A percentile compares a stretch with the other conserved stretches of the same genome.
Conservation (phyloP, 2,329 filamentous ascomycete genomes). For the Nemania sp. region DNA sequence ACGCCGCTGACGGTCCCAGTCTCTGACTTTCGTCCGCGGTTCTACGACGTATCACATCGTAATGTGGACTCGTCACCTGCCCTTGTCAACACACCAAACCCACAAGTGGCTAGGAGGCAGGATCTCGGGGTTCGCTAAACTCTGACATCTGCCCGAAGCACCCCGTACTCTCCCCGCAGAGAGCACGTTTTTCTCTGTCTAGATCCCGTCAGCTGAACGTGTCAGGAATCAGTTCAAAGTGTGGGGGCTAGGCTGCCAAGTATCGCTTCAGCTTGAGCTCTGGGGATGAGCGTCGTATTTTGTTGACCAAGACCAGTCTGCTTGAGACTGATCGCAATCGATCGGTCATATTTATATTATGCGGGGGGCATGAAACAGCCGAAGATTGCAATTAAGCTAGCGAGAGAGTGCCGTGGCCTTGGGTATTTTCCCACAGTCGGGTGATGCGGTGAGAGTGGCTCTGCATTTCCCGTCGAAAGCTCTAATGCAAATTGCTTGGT, state of each 20-base stretch:
- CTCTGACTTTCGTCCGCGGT: too few relatives aligned
- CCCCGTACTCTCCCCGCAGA: constrained; percentile 12
- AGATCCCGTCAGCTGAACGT: constrained; percentile 8
- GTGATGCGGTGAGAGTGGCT: constrained; percentile 1
- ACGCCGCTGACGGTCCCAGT: too few relatives aligned
- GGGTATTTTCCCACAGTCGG: constrained; percentile 4
- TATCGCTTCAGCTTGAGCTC: constrained; percentile 4
- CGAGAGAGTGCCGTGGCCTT: constrained; percentile 9
- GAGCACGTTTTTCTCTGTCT: constrained; percentile 10
- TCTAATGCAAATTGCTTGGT: too few relatives aligned
- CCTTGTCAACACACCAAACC: background rate
- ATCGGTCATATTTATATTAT: background rate
- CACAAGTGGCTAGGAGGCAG: background rate
- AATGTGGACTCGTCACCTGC: background rate
- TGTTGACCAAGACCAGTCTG: background rate
- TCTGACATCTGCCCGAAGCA: background rate
- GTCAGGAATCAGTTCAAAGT: background rate
- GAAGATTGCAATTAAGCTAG: background rate
- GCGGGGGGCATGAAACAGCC: background rate
- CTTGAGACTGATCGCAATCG: background rate
- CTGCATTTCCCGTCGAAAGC: constrained; percentile 1
- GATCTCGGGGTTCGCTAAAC: background rate
- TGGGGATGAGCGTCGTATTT: background rate
- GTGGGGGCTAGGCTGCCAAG: constrained; percentile 13
- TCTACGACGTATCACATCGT: background rate